Base-by-base conservation (phyloP, 2,329 filamentous ascomycete species). In the Chaetothyriales sp. region DNA sequence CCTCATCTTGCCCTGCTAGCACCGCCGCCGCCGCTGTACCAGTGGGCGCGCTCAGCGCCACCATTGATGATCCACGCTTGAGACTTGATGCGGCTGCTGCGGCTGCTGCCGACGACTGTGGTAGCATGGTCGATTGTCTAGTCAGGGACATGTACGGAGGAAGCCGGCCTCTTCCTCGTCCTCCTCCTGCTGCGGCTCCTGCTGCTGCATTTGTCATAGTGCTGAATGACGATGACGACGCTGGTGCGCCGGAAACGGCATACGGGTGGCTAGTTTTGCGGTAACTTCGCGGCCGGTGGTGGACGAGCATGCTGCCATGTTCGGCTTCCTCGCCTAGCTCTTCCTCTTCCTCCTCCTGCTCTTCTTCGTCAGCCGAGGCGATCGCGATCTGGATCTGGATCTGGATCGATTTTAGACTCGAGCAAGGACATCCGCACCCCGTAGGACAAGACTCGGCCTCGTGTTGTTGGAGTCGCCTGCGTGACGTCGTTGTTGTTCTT, bases 341-440 rank as follows among this genome's bases (percentile, higher is more conserved):
- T 10, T 19, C 12, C 44, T 39, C 28, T 12, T 15, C 25, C 10
- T 8, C 5, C 10, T 22, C 22, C 44, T 32, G 10, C 18, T 15
- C 39, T 3, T 45, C 10, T 28, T 50, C 19, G 36, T 50, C 19
- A 26, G 47, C 46, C 20, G 26, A 10, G 15, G 43, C 9, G n/a
- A n/a, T n/a, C n/a, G n/a, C n/a, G n/a, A n/a, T n/a, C 53, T 65
- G 60, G 3, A 68, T 60, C 4, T 66, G 49, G 12, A 66, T 55
- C 28, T 57, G 57, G 5, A 62, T 26, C 2, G 45, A 52, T 45
- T 44, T 50, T 46, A 70, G 63, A 18, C 70, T 64, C 2, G 68
- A 63, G 56, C 71, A 74, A 51, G 60, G 62, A 50, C 71, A 74
- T 47, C 70, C 71, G 57, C 71, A 74, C n/a, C 70, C 70, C 10